Evolutionary conservation across 75 land plant genomes (phyloP).

Genomic region (Pseudotsuga menziesii): DNA sequence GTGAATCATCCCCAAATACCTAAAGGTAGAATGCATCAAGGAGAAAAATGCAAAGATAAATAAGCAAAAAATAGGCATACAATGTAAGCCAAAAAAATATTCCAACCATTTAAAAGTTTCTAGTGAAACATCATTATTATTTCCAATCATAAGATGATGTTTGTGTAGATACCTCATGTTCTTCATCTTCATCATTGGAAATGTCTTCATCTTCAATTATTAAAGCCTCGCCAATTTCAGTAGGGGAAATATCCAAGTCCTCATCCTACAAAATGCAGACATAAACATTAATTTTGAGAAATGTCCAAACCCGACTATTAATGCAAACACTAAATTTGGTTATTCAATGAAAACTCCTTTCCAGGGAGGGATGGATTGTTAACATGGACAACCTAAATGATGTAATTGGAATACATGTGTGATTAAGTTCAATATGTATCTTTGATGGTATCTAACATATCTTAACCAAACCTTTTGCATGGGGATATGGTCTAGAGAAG

Average conservation of each 20-base stretch:
- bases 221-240: conserved; percentile 8
- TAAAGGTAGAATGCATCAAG: no score
- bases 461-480: conserved; percentile 13
- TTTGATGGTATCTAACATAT: conserved; percentile 14
- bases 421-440: conserved; percentile 8
- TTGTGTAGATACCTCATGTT: conserved; percentile 1
- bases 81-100: no score
- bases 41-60: no score
- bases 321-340: no score
- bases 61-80: no score
- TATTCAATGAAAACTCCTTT: no score
- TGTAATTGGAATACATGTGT: conserved; percentile 4
- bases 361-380: not conserved
- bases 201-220: conserved; percentile 12
- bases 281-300: no score
- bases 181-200: conserved; percentile 15
- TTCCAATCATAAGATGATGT: not conserved
- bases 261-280: conserved; percentile 9
- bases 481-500: not conserved
- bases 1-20: no score
- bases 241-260: conserved; percentile 9
- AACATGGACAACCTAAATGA: no score
- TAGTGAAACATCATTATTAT: no score
- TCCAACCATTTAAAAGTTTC: no score
- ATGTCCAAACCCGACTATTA: no score